Evolutionary conservation across 2,329 filamentous ascomycete species (phyloP).

Genomic region (Clarireedia monteithiana): DNA sequence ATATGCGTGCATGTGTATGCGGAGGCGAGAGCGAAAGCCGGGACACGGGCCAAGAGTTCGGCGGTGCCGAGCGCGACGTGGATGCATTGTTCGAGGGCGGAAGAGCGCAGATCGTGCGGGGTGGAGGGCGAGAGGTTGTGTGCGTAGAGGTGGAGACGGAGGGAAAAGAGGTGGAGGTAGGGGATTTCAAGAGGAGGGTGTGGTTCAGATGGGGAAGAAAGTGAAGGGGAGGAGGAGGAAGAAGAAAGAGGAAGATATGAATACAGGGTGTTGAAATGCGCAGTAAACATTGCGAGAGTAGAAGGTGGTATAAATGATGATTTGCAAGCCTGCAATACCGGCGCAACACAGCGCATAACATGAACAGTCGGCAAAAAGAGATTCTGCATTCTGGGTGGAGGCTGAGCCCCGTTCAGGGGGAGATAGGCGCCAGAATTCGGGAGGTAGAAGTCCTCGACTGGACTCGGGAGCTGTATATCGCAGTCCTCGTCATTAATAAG

Average conservation of each 20-base stretch:
- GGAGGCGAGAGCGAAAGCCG: slow-evolving; percentile 42
- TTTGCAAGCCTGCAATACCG: slow-evolving; percentile 63
- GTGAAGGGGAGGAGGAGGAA: slow-evolving; percentile 68
- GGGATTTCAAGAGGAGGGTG: slow-evolving; percentile 71
- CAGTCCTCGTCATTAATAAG: slow-evolving; percentile 84
- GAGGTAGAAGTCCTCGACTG: slow-evolving; percentile 74
- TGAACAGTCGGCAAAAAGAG: slow-evolving; percentile 74
- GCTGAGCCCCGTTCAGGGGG: slow-evolving; percentile 42
- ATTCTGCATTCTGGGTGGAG: slow-evolving; percentile 45
- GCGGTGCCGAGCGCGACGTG: slow-evolving; percentile 71
- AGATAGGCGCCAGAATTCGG: slow-evolving; percentile 40
- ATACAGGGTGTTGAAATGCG: slow-evolving; percentile 50
- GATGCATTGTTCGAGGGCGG: slow-evolving; percentile 72
- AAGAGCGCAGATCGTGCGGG: slow-evolving; percentile 53
- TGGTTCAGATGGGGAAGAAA: slow-evolving; percentile 53
- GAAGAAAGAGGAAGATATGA: slow-evolving; percentile 54
- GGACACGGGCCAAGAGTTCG: slow-evolving; percentile 60
- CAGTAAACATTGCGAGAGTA: slow-evolving; percentile 71
- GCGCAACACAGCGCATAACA: slow-evolving; percentile 69
- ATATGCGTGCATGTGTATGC: slow-evolving; percentile 74
- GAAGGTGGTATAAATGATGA: slow-evolving; percentile 57
- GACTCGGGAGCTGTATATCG: slow-evolving; percentile 71
- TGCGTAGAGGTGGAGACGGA: slow-evolving; percentile 77
- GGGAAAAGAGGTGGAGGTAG: slow-evolving; percentile 70
- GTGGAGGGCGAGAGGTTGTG: slow-evolving; percentile 77